Base-by-base conservation (phyloP, 2,329 filamentous ascomycete genomes). In the Fusarium robinianum region DNA sequence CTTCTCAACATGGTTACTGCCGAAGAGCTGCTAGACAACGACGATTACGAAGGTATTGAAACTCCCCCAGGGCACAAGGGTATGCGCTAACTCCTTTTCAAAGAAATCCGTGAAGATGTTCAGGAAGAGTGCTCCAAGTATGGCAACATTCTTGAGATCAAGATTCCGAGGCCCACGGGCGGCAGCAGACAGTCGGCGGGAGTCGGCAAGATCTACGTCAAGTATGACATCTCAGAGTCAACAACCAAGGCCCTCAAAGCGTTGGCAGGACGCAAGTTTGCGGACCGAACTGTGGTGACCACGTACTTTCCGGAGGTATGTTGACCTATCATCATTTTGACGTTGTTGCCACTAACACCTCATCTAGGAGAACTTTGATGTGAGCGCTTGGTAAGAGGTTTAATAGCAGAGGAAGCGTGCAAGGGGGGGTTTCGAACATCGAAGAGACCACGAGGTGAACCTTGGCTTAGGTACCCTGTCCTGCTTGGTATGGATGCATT, bases 1-100 rank as follows among this genome's bases (percentile, higher is more conserved):
- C 75, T 99, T 50, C 81, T 99, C 63, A 99, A 99, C 74, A 99
- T 99, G 94, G 92, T 99, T 23, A 99, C 94, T 0, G 79, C 90
- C 0, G 94, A 99, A 61, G 94, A 99, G 70, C 75, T 99, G 16
- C 83, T 96, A 71, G 91, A 97, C 64, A 85, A 84, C 37, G 91
- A 97, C 23, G 94, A 99, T 63, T 97, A 96, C 63, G 88, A 96
- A 71, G 92, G 92, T 91, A 78, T 64, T n/a, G 75, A 60, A 12
- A 26, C 10, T 21, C 10, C 14, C 11, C 7, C 6, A 12, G 6
- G 6, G 11, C 3, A 11, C 12, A 12, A 3, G 29, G 26, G 12
- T 31, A 4, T 5, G 19, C 40, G 41, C 73, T 78, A 68, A 77
- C 54, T 26, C 12, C 6, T 3, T 3, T 9, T 14, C 10, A 39